These are phyloP conservation scores for Fraxinus pennsylvanica DNA, from an alignment of 257 asterid genomes.

Conservation along the genomic window DNA sequence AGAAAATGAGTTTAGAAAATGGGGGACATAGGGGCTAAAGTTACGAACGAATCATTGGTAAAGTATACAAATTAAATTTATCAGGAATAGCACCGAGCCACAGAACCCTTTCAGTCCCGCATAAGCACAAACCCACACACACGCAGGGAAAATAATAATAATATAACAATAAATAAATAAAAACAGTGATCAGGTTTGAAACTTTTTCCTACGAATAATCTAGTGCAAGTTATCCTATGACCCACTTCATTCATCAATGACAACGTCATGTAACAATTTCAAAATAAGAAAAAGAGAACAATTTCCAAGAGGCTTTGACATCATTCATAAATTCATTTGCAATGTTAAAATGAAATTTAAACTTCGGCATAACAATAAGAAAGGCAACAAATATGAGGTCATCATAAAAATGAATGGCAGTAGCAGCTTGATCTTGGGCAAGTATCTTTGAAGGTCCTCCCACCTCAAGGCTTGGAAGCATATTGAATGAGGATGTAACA, in stretches of 20 bases:
- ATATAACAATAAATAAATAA: not conserved
- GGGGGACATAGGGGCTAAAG: not conserved
- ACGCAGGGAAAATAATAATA: not conserved
- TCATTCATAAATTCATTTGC: not conserved
- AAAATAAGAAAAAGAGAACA: not conserved
- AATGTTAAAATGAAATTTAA: not conserved
- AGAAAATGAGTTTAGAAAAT: too few species aligned
- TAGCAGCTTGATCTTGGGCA: not conserved
- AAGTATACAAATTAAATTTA: constrained; percentile 4
- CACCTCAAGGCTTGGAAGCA: not conserved
- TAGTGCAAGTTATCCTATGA: not conserved
- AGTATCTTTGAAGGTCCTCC: not conserved
- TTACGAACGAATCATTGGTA: constrained; percentile 1
- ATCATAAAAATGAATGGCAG: not conserved
- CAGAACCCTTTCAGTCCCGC: not conserved
- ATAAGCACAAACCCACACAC: not conserved
- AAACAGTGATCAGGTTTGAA: not conserved
- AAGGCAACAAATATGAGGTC: not conserved
- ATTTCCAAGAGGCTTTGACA: not conserved
- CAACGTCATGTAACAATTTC: not conserved
- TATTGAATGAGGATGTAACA: not conserved
- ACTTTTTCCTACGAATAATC: not conserved
- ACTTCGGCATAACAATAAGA: not conserved
- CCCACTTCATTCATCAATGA: not conserved
- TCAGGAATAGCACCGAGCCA: not conserved